Percentiles rank a stretch among this genome's conserved stretches.
Evolutionary conservation across 1,139 yeast genomes (phyloP).

Genomic region (Sugiyamaella pinicola): DNA sequence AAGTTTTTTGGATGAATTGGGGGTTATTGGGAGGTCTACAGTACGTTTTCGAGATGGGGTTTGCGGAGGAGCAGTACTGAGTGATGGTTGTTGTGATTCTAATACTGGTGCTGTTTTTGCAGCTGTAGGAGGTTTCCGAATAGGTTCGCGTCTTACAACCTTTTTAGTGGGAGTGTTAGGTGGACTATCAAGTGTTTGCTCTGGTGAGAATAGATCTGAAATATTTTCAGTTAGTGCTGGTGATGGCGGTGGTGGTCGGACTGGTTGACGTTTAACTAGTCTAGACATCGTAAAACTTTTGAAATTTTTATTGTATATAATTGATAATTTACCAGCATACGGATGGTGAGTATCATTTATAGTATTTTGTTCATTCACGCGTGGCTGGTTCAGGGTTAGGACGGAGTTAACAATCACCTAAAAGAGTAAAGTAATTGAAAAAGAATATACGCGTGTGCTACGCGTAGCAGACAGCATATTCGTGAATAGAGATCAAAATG

Average conservation of each 20-base stretch:
- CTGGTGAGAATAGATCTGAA: no score
- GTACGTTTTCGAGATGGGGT: slow-evolving; percentile 12
- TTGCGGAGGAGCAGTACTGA: no score
- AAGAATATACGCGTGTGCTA: slow-evolving; percentile 10
- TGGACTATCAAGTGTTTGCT: not conserved
- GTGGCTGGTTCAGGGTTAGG: slow-evolving; percentile 18
- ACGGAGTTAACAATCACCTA: slow-evolving; percentile 9
- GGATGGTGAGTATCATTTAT: slow-evolving; percentile 6
- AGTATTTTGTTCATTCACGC: not conserved
- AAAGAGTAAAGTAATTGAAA: slow-evolving; percentile 12
- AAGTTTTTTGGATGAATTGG: slow-evolving; percentile 22
- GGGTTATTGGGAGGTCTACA: slow-evolving; percentile 20
- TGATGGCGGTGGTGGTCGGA: not conserved
- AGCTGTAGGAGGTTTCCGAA: slow-evolving; percentile 1
- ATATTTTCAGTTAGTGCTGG: not conserved
- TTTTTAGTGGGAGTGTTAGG: slow-evolving; percentile 8
- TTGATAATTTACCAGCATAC: not conserved
- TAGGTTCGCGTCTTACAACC: slow-evolving; percentile 20
- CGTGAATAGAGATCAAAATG: no score
- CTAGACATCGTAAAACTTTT: slow-evolving; percentile 3
- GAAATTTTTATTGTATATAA: not conserved
- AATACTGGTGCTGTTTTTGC: no score
- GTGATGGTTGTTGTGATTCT: no score
- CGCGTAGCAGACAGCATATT: no score
- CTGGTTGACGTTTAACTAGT: slow-evolving; percentile 9